A percentile compares a stretch with the other conserved stretches of the same genome.
Evolutionary conservation across 495 filamentous ascomycete genomes (phyloP).

Genomic region (Xylaria scruposa): DNA sequence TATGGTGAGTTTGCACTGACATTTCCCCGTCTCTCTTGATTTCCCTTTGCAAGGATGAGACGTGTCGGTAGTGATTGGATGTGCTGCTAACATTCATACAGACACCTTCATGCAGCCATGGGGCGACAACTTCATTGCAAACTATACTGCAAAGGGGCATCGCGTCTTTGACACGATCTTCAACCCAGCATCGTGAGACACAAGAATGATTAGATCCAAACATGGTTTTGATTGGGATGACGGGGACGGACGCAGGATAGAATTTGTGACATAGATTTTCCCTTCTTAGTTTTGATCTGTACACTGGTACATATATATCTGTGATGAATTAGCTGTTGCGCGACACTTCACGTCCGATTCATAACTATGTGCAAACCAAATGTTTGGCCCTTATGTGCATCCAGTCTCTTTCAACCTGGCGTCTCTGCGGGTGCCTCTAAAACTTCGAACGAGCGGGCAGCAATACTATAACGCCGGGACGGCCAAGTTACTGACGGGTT

Average conservation of each 20-base stretch:
- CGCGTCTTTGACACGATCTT: slow-evolving; percentile 32
- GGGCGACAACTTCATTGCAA: slow-evolving; percentile 37
- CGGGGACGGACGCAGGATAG: neutral
- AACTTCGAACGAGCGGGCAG: neutral
- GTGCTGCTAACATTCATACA: slow-evolving; percentile 24
- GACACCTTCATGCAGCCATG: slow-evolving; percentile 39
- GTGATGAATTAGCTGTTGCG: neutral
- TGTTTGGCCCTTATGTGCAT: neutral
- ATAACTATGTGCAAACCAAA: neutral
- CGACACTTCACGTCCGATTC: neutral
- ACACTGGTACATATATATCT: neutral
- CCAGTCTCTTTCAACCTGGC: neutral
- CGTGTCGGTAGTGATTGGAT: neutral
- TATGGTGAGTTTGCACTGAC: slow-evolving; percentile 44
- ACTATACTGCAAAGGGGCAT: slow-evolving; percentile 39
- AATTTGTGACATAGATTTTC: neutral
- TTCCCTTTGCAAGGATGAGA: neutral
- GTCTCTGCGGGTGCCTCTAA: neutral
- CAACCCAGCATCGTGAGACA: neutral
- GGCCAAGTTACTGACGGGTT: neutral
- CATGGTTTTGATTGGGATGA: neutral
- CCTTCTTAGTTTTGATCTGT: neutral
- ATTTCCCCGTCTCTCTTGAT: slow-evolving; percentile 18
- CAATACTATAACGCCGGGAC: neutral
- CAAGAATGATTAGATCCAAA: neutral